Evolutionary conservation across 352 stramenopile genomes (phyloP).

Genomic region (Phytophthora multivora): DNA sequence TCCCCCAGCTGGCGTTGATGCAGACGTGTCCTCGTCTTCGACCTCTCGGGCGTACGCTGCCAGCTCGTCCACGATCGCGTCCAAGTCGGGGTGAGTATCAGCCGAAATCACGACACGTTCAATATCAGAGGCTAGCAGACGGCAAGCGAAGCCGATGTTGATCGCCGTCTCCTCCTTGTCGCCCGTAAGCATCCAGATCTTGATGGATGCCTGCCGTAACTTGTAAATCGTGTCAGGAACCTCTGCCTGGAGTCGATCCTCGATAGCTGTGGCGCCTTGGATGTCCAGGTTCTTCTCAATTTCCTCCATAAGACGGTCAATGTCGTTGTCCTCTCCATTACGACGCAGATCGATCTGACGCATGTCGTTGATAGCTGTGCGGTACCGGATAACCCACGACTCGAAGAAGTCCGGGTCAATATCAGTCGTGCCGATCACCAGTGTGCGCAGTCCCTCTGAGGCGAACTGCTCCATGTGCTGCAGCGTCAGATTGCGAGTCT

Average conservation of each 20-base stretch:
- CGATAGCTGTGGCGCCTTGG: slow-evolving; percentile 93
- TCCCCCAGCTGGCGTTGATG: slow-evolving; percentile 16
- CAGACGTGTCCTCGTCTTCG: slow-evolving; percentile 32
- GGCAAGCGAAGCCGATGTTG: slow-evolving; percentile 95
- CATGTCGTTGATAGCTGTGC: slow-evolving; percentile 85
- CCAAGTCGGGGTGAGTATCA: slow-evolving; percentile 73
- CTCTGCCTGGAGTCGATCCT: slow-evolving; percentile 92
- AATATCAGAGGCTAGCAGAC: slow-evolving; percentile 92
- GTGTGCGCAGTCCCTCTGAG: slow-evolving; percentile 87
- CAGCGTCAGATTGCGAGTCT: slow-evolving; percentile 69
- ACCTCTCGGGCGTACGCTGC: slow-evolving; percentile 47
- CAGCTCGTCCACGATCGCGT: slow-evolving; percentile 65
- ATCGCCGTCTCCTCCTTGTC: slow-evolving; percentile 96
- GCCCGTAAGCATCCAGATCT: slow-evolving; percentile 96
- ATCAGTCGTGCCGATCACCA: slow-evolving; percentile 79
- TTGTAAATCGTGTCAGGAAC: slow-evolving; percentile 93
- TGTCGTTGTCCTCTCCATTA: slow-evolving; percentile 75
- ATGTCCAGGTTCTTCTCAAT: slow-evolving; percentile 90
- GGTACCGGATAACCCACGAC: slow-evolving; percentile 71
- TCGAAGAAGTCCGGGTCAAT: slow-evolving; percentile 68
- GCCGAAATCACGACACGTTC: slow-evolving; percentile 85
- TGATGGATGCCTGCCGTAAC: slow-evolving; percentile 92
- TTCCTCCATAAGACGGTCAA: slow-evolving; percentile 83
- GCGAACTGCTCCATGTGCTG: slow-evolving; percentile 91
- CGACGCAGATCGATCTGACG: slow-evolving; percentile 82